Evolutionary conservation across 495 filamentous ascomycete species (phyloP).

Genomic region (Penicillium goetzii): DNA sequence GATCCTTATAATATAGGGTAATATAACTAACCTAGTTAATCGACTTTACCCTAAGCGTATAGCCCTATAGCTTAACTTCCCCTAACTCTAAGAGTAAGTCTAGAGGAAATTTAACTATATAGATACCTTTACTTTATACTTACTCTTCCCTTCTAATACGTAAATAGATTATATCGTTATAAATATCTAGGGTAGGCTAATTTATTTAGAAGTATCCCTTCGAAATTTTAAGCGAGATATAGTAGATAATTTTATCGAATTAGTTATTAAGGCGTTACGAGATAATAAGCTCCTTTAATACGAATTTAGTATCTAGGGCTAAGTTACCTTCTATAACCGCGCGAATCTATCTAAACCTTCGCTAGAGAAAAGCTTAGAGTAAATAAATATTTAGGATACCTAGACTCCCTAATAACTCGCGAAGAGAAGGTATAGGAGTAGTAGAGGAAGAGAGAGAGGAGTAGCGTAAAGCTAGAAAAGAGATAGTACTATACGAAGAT

Average conservation of each 20-base stretch:
- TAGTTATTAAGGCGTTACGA: conserved; percentile 28
- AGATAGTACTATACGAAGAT: conserved; percentile 20
- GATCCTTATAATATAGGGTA: too few species aligned
- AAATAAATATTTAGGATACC: conserved; percentile 26
- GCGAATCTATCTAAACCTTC: conserved; percentile 21
- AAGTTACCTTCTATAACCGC: conserved; percentile 32
- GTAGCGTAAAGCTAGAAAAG: conserved; percentile 6
- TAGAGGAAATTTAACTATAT: too few species aligned
- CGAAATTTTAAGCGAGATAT: conserved; percentile 36
- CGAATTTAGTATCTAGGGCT: conserved; percentile 29
- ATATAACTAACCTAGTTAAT: too few species aligned
- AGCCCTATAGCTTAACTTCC: too few species aligned
- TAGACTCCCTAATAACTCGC: conserved; percentile 20
- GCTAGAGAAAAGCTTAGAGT: conserved; percentile 29
- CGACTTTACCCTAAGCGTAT: too few species aligned
- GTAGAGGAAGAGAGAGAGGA: conserved; percentile 11
- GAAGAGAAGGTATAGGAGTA: conserved; percentile 22
- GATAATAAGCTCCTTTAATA: conserved; percentile 25
- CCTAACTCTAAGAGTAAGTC: too few species aligned
- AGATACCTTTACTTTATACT: too few species aligned
- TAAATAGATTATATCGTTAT: conserved; percentile 8
- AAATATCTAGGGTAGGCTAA: conserved; percentile 27
- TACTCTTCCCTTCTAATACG: not conserved
- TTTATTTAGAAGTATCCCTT: conserved; percentile 34
- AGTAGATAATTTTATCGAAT: conserved; percentile 34